Percentiles rank a stretch among this genome's conserved stretches.
Evolutionary conservation across 306 rosid species (phyloP).

Genomic region (Erythrophleum fordii): DNA sequence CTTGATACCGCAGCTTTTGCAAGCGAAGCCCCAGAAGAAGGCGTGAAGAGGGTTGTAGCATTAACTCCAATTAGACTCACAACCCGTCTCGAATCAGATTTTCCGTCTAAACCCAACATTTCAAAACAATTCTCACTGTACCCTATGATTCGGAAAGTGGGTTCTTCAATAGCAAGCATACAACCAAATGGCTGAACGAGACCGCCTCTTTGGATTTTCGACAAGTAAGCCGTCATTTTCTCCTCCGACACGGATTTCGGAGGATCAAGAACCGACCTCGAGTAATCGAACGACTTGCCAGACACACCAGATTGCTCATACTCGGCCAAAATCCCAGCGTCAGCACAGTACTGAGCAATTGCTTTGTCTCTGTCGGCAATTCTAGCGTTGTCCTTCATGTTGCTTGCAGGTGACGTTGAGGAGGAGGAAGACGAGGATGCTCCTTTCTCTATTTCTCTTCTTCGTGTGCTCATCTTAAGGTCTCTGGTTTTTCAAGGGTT

Average conservation of each 20-base stretch:
- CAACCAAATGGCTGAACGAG: slow-evolving; percentile 80
- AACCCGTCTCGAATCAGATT: slow-evolving; percentile 30
- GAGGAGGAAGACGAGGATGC: slow-evolving; percentile 38
- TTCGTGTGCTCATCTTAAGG: slow-evolving; percentile 43
- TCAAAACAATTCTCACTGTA: slow-evolving; percentile 72
- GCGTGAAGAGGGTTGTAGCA: slow-evolving; percentile 66
- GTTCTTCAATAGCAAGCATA: slow-evolving; percentile 68
- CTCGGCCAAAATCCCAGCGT: slow-evolving; percentile 67
- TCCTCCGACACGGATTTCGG: slow-evolving; percentile 63
- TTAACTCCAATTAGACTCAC: slow-evolving; percentile 63
- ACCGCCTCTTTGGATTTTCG: slow-evolving; percentile 83
- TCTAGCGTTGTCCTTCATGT: slow-evolving; percentile 37
- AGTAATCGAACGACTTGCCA: slow-evolving; percentile 75
- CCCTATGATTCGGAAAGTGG: slow-evolving; percentile 57
- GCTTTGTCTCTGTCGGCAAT: slow-evolving; percentile 35
- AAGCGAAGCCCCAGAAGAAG: slow-evolving; percentile 68
- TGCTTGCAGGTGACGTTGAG: slow-evolving; percentile 62
- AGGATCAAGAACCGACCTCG: slow-evolving; percentile 52
- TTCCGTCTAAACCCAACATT: slow-evolving; percentile 57
- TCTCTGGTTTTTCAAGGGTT: neutral
- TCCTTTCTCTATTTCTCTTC: slow-evolving; percentile 44
- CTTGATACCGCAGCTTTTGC: slow-evolving; percentile 58
- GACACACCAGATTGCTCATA: slow-evolving; percentile 67
- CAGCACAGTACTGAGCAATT: slow-evolving; percentile 68
- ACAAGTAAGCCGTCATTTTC: slow-evolving; percentile 61